Percentiles rank a stretch among this genome's conserved stretches.
Evolutionary conservation across 768 basidiomycete species (phyloP).

Genomic region (Boletus insuetus): DNA sequence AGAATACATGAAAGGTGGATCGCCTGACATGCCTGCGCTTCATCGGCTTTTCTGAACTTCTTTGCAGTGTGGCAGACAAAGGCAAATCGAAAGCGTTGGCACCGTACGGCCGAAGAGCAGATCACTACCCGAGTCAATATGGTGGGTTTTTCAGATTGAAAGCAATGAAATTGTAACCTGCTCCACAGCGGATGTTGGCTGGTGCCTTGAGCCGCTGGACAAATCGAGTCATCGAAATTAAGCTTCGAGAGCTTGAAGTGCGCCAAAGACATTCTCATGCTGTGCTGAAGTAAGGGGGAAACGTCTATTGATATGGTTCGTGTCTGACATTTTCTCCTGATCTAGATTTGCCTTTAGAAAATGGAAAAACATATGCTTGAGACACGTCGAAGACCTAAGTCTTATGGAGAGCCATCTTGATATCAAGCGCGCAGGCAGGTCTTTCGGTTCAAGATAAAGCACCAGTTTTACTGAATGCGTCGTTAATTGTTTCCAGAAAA

Average conservation of each 20-base stretch:
- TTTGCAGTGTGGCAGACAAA: constrained; percentile 48
- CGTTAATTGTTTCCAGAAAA: constrained; percentile 45
- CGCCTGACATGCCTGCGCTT: constrained; percentile 12
- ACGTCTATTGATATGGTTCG: constrained; percentile 9
- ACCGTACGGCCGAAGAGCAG: constrained; percentile 43
- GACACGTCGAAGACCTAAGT: constrained; percentile 68
- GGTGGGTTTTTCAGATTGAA: constrained; percentile 29
- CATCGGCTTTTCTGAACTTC: constrained; percentile 4
- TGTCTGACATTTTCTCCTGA: constrained; percentile 9
- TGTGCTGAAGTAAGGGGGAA: constrained; percentile 35
- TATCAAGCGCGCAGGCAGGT: constrained; percentile 73
- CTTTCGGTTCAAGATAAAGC: background rate
- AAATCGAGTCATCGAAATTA: constrained; percentile 68
- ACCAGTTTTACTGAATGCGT: background rate
- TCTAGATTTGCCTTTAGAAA: constrained; percentile 61
- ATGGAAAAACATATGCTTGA: constrained; percentile 62
- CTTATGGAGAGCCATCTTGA: constrained; percentile 84
- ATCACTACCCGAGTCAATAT: constrained; percentile 39
- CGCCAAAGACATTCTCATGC: constrained; percentile 43
- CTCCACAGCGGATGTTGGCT: constrained; percentile 50
- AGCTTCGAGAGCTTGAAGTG: constrained; percentile 68
- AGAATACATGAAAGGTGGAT: constrained; percentile 32
- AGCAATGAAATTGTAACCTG: background rate
- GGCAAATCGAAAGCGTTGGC: constrained; percentile 37
- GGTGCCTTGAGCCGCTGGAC: constrained; percentile 60